Conservation (phyloP, 495 filamentous ascomycete genomes). For the Daldinia caldariorum region DNA sequence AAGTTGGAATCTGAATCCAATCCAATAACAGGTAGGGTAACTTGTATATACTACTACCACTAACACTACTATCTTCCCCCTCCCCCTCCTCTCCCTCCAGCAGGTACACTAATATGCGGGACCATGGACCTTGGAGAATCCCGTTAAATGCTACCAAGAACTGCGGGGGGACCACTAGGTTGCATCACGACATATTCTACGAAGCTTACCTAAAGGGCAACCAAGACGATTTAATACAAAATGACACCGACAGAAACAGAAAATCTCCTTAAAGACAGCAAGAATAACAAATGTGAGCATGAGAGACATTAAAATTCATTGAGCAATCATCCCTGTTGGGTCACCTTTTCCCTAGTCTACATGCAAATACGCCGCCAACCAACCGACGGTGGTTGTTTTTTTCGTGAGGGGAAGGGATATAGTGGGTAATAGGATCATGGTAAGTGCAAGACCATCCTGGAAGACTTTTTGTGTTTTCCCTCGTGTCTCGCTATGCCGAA, state of each 20-base stretch:
- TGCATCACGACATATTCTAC: not conserved
- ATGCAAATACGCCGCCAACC: constrained; percentile 56
- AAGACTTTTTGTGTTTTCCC: constrained; percentile 48
- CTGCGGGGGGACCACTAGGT: not conserved
- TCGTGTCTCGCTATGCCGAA: constrained; percentile 41
- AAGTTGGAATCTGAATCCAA: not conserved
- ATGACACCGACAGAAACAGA: not conserved
- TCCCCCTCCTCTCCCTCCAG: not conserved
- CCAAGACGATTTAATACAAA: not conserved
- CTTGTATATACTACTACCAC: not conserved
- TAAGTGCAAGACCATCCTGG: constrained; percentile 53
- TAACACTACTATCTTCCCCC: not conserved
- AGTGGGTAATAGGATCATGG: constrained; percentile 46
- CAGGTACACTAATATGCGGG: not conserved
- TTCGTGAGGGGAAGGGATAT: constrained; percentile 46
- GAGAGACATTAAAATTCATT: constrained; percentile 43
- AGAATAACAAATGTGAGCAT: constrained; percentile 10
- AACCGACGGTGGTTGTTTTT: constrained; percentile 43
- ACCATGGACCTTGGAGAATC: not conserved
- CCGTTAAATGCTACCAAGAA: not conserved
- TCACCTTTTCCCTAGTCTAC: constrained; percentile 57
- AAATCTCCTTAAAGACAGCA: not conserved
- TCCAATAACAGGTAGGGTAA: not conserved
- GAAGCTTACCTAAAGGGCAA: not conserved
- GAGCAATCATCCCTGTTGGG: constrained; percentile 38